Percentiles rank a stretch among this genome's conserved stretches.
phyloP scores from a whole-genome alignment of 1,284 basidiomycete genomes.

The Lentinula novae-zelandiae region DNA sequence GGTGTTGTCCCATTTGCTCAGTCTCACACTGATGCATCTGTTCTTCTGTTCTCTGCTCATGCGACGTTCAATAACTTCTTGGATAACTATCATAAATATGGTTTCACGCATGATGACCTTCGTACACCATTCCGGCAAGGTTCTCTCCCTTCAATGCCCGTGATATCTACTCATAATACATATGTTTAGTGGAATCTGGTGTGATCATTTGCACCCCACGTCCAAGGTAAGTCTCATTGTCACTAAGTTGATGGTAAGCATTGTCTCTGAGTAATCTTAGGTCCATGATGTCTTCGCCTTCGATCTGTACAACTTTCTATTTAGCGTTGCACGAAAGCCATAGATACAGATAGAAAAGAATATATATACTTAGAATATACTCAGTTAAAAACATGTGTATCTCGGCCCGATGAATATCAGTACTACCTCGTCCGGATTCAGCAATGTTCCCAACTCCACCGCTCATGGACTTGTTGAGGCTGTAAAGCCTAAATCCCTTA shows the following conservation, averaged over 20 bases:
- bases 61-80: constrained; percentile 43
- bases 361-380: too few species aligned
- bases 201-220: constrained; percentile 47
- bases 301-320: background rate
- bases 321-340: background rate
- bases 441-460: background rate
- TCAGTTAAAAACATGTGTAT: too few species aligned
- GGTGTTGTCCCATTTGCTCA: constrained; percentile 32
- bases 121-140: constrained; percentile 17
- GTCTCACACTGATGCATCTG: constrained; percentile 39
- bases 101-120: constrained; percentile 33
- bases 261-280: background rate
- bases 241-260: background rate
- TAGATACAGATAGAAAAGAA: background rate
- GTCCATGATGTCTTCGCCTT: background rate
- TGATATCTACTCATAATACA: background rate
- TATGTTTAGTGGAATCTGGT: constrained; percentile 44
- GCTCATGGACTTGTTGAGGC: background rate
- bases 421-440: background rate
- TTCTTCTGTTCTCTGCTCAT: constrained; percentile 47
- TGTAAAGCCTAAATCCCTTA: background rate
- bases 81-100: constrained; percentile 38
- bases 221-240: constrained; percentile 27
- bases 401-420: too few species aligned
- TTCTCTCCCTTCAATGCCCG: background rate